Evolutionary conservation across 169 alveolate species (phyloP).

Genomic region (Cystoisospora suis): DNA sequence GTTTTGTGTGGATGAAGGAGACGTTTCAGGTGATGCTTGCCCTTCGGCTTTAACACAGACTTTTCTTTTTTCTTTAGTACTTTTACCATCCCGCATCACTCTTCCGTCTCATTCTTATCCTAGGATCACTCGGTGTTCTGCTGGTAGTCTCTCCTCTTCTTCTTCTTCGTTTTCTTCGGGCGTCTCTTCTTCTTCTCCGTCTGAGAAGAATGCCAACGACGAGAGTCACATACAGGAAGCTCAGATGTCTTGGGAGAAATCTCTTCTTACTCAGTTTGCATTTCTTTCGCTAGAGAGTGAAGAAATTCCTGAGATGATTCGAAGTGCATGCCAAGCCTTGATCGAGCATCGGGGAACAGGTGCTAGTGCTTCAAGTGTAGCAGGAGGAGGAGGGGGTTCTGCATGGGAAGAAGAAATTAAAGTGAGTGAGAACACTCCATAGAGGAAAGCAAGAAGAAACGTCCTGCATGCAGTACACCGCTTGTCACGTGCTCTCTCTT

Average conservation of each 20-base stretch:
- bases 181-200: conserved; percentile 17
- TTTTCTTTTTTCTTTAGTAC: conserved; percentile 26
- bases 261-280: conserved; percentile 43
- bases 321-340: conserved; percentile 39
- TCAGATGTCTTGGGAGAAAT: conserved; percentile 27
- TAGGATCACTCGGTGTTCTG: too few species aligned
- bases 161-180: conserved; percentile 20
- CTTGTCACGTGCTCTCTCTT: too few species aligned
- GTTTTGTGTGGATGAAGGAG: not conserved
- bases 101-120: conserved; percentile 33
- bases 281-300: conserved; percentile 37
- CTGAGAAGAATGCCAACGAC: not conserved
- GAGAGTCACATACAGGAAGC: conserved; percentile 37
- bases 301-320: conserved; percentile 31
- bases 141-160: conserved; percentile 2
- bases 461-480: too few species aligned
- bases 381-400: not conserved
- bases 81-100: conserved; percentile 32
- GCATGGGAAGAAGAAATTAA: conserved; percentile 60
- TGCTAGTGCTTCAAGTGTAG: conserved; percentile 27
- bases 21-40: not conserved
- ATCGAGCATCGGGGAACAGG: conserved; percentile 31
- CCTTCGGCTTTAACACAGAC: conserved; percentile 40
- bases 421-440: conserved; percentile 9
- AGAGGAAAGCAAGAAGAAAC: too few species aligned